Base-by-base conservation (phyloP, 176 grass and related monocot genomes). In the Phyllostachys edulis region DNA sequence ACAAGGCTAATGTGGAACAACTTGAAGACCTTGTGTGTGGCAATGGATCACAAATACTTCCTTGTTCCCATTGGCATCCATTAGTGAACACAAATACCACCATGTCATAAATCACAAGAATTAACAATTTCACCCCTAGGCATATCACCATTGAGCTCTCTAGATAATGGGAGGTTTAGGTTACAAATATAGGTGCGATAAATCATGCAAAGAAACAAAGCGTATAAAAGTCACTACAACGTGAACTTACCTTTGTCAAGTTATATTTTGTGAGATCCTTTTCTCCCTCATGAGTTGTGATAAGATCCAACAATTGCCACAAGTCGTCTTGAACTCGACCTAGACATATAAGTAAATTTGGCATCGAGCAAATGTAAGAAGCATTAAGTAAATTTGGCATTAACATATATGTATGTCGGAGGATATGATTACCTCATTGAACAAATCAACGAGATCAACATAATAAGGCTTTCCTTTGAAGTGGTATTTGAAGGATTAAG, bases 291-390 rank as follows among this genome's bases (percentile, higher is more conserved):
- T 99, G 93, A 45, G 96, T 99, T 65, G 96, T 99, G 78, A 99
- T 99, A 85, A 99, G 88, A 87, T 99, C 96, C 32, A 99, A 77
- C 80, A 99, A 54, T 61, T 99, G 96, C 24, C 96, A 93, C 72
- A 99, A 87, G 96, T 89, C 18, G 96, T 94, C 90, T 96, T 94
- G 77, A 96, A 99, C 59, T 99, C 96, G 87, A 99, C 90, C 96
- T 99, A 80, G 60, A 76, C 40, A 72, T n/a, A 60, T 7, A 83
- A 87, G 59, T 27, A 68, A 85, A 47, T 69, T 34, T 76, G 55
- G 11, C 37, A 67, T 63, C 49, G 67, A 47, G 20, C 39, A 85
- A 18, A 42, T 34, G 56, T 50, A 55, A 56, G 21, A 78, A 95
- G 67, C 14, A 77, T 17, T 67, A 41, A 68, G 4, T 72, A 66